These are phyloP conservation scores for Scenedesmus sp. DNA, from an alignment of 163 green algal species.

Conservation along the genomic window DNA sequence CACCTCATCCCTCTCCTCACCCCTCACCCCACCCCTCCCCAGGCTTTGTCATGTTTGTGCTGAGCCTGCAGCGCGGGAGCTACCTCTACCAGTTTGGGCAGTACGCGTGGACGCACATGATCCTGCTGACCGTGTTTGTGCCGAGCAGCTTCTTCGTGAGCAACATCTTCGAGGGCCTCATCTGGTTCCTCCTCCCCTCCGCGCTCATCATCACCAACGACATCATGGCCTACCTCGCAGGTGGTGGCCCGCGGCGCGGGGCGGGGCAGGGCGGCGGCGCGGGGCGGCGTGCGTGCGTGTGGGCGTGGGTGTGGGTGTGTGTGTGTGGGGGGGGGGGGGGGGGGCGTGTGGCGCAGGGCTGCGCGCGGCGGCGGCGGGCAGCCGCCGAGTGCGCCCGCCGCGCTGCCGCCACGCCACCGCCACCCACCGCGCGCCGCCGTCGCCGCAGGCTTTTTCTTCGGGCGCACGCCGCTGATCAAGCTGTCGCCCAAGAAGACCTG, in stretches of 20 bases:
- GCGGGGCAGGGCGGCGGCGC: too few species aligned
- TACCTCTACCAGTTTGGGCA: conserved; percentile 98
- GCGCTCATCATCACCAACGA: conserved; percentile 98
- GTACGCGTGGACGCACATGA: conserved; percentile 99
- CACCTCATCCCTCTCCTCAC: background rate
- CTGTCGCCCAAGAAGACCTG: conserved; percentile 99
- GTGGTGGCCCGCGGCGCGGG: conserved; percentile 44
- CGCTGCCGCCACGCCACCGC: too few species aligned
- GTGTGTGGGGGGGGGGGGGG: too few species aligned
- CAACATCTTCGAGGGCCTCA: conserved; percentile 97
- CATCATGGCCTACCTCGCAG: conserved; percentile 95
- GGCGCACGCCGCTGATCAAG: conserved; percentile 96
- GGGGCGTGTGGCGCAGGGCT: background rate
- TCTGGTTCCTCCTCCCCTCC: conserved; percentile 98
- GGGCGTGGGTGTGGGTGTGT: too few species aligned
- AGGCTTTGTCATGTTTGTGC: conserved; percentile 95
- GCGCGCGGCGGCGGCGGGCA: background rate
- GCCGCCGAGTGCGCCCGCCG: too few species aligned
- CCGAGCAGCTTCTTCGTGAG: conserved; percentile 90
- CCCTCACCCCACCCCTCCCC: conserved; percentile 5
- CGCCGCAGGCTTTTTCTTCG: conserved; percentile 91
- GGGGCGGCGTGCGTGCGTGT: too few species aligned
- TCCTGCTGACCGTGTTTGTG: conserved; percentile 88
- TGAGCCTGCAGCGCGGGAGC: conserved; percentile 89
- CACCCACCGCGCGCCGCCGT: background rate